Percentiles rank a stretch among this genome's conserved stretches.
phyloP scores from a whole-genome alignment of 345 rosid species.

The Litchi chinensis region DNA sequence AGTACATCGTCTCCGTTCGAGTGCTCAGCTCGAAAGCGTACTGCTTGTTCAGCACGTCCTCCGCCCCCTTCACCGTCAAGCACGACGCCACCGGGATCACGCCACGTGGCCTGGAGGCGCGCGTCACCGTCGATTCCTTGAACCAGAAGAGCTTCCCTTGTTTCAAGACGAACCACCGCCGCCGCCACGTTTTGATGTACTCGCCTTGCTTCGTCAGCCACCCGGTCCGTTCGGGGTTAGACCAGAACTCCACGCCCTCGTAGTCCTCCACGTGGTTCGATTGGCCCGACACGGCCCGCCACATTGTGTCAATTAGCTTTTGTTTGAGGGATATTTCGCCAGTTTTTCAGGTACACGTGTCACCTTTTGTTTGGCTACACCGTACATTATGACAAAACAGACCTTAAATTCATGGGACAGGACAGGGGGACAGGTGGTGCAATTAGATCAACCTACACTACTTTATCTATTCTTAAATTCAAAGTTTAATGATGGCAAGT shows the following conservation, averaged over 20 bases:
- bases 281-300: constrained; percentile 47
- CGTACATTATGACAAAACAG: too few relatives aligned
- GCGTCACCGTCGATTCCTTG: constrained; percentile 62
- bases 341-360: too few relatives aligned
- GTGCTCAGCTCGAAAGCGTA: constrained; percentile 67
- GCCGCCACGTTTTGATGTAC: constrained; percentile 76
- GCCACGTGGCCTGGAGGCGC: constrained; percentile 64
- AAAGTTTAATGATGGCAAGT: not conserved
- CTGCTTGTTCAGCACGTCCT: constrained; percentile 62
- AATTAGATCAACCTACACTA: too few relatives aligned
- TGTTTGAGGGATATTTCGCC: too few relatives aligned
- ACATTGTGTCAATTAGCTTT: too few relatives aligned
- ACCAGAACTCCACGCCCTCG: constrained; percentile 68
- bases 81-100: constrained; percentile 61
- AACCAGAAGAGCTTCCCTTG: constrained; percentile 78
- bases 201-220: constrained; percentile 77
- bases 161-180: constrained; percentile 77
- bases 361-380: too few relatives aligned
- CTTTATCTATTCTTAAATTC: too few relatives aligned
- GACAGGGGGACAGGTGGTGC: too few relatives aligned
- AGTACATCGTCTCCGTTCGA: constrained; percentile 59
- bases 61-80: constrained; percentile 75
- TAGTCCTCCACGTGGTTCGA: constrained; percentile 33
- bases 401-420: too few relatives aligned
- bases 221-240: constrained; percentile 61